phyloP scores from a whole-genome alignment of 2,329 filamentous ascomycete species.

The Fusarium paranaense region DNA sequence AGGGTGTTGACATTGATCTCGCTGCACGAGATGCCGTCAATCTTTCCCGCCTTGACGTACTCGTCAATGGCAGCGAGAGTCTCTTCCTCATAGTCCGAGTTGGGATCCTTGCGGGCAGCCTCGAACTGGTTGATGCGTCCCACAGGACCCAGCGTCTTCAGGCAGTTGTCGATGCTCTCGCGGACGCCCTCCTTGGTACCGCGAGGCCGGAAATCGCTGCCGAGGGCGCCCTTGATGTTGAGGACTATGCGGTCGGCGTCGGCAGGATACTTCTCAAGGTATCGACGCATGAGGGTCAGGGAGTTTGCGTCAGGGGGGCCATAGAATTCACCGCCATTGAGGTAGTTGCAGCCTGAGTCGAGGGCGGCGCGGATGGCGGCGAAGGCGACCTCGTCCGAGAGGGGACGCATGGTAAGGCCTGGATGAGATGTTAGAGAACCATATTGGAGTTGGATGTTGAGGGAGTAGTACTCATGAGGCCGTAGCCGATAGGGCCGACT shows the following conservation, averaged over 20 bases:
- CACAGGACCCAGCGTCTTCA: conserved; percentile 52
- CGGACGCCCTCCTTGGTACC: conserved; percentile 64
- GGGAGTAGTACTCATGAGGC: conserved; percentile 39
- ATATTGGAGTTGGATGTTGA: conserved; percentile 23
- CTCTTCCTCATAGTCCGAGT: conserved; percentile 58
- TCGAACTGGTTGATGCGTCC: conserved; percentile 69
- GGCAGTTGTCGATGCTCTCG: conserved; percentile 65
- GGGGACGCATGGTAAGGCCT: conserved; percentile 36
- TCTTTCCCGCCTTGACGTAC: conserved; percentile 59
- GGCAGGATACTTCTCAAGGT: conserved; percentile 70
- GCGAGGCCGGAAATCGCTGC: conserved; percentile 54
- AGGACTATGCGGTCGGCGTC: conserved; percentile 70
- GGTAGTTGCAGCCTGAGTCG: conserved; percentile 54
- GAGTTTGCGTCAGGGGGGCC: conserved; percentile 65
- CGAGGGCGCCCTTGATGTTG: conserved; percentile 68
- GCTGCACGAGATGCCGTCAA: conserved; percentile 60
- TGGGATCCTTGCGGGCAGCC: conserved; percentile 66
- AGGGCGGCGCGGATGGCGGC: conserved; percentile 66
- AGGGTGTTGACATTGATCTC: conserved; percentile 61
- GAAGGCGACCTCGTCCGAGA: conserved; percentile 55
- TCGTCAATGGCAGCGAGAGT: conserved; percentile 58
- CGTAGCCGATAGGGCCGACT: conserved; percentile 42
- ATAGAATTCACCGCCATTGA: conserved; percentile 73
- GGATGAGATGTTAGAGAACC: conserved; percentile 8
- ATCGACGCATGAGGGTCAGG: conserved; percentile 67